Evolutionary conservation across 768 basidiomycete species (phyloP), one percentile per base, ranked within the genome.

Genomic region (Pilatotrama ljubarskyi): DNA sequence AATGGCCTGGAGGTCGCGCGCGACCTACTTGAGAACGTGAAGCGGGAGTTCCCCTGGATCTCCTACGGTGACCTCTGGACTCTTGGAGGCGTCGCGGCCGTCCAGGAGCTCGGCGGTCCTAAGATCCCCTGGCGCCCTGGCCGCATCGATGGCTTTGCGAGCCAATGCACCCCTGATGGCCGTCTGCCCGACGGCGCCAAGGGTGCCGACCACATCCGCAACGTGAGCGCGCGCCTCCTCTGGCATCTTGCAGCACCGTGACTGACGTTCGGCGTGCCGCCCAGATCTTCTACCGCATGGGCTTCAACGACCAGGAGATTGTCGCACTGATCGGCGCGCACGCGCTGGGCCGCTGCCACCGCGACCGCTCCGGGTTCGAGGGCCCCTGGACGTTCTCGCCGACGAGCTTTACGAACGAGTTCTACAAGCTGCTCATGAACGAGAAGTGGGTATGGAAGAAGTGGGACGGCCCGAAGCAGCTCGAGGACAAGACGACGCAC

Each of bases 31-130:
- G 91, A 97, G 70, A 82, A 89, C 57, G 74, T 98, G 70, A 95
- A 98, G 79, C 69, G 85, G 53, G 84, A 96, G 67, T 93, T 90
- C 79, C 82, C 86, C 0, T 95, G 95, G 93, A 97, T 98, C 65
- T 90, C 84, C 58, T 98, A 97, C 73, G 95, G 95, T 64, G 95
- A 98, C 72, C 80, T 97, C 57, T 97, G 95, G 95, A 99, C 96
- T 24, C 87, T 99, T 38, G 96, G 79, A 54, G 96, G 96, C 70
- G 95, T 98, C 58, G 84, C 83, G 64, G 95, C 95, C 54, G 77
- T 98, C 51, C 90, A 91, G 80, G 96, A 98, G 79, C 89, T 94
- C 83, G 87, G 84, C 55, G 96, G 96, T 14, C 96, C 96, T 44
- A 87, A 88, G 74, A 79, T 98, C 68, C 91, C 91, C 20, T 99